A percentile compares a stretch with the other conserved stretches of the same genome.
These are phyloP conservation scores for Candida gorgasii DNA, from an alignment of 805 yeast genomes.

Conservation along the genomic window DNA sequence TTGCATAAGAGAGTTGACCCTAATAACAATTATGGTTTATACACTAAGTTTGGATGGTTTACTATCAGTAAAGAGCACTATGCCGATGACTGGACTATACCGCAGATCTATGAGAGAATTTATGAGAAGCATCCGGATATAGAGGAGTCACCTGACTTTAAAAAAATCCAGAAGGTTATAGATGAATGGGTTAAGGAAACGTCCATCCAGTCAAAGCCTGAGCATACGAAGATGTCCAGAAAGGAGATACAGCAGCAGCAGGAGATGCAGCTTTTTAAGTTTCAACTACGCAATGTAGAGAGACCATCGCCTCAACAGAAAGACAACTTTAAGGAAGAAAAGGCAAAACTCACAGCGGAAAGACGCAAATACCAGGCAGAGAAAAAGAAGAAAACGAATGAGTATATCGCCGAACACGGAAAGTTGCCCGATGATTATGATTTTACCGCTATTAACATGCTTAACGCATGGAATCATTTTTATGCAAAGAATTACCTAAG, in stretches of 20 bases:
- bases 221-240: conserved; percentile 8
- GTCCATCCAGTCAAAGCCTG: conserved; percentile 9
- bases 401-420: conserved; percentile 14
- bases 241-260: conserved; percentile 5
- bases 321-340: conserved; percentile 6
- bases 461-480: conserved; percentile 40
- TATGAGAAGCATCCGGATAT: conserved; percentile 17
- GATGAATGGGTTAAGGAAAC: conserved; percentile 18
- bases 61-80: conserved; percentile 17
- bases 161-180: conserved; percentile 16
- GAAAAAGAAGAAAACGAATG: conserved; percentile 14
- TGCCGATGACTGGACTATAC: conserved; percentile 21
- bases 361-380: conserved; percentile 15
- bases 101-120: conserved; percentile 13
- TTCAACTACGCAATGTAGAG: conserved; percentile 7
- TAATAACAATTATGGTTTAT: conserved; percentile 14
- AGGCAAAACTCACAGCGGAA: conserved; percentile 9
- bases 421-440: conserved; percentile 15
- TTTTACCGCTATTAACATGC: conserved; percentile 19
- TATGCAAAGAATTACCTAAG: conserved; percentile 9
- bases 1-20: conserved; percentile 10
- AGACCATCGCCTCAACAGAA: not conserved
- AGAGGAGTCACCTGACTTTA: conserved; percentile 4
- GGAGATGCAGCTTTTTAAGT: conserved; percentile 7
- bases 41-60: conserved; percentile 25